phyloP scores from a whole-genome alignment of 352 stramenopile species.

The Phytopythium oedochilum region DNA sequence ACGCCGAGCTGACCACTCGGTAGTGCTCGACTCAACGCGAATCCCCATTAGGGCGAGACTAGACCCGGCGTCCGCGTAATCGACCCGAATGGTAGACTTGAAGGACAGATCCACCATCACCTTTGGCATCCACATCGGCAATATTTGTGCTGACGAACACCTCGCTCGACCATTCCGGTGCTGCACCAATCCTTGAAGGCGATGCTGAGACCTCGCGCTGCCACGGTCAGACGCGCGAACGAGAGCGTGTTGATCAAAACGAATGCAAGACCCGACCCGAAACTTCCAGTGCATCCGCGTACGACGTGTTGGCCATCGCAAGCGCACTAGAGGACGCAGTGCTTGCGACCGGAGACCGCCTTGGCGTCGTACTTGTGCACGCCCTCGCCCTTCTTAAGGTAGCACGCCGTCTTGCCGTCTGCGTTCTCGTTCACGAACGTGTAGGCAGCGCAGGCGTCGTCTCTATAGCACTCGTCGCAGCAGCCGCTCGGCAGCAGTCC shows the following conservation, averaged over 20 bases:
- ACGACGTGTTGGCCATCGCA: too few species aligned
- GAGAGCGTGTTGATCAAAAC: too few species aligned
- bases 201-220: too few species aligned
- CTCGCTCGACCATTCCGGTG: not conserved
- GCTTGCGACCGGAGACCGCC: conserved; percentile 24
- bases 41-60: too few species aligned
- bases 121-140: not conserved
- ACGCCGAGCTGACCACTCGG: too few species aligned
- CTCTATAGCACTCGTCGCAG: conserved; percentile 39
- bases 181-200: too few species aligned
- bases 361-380: conserved; percentile 16
- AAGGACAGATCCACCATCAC: too few species aligned
- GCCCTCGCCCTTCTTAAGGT: conserved; percentile 35
- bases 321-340: not conserved
- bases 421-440: conserved; percentile 59
- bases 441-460: conserved; percentile 33
- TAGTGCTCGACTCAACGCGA: too few species aligned
- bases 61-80: not conserved
- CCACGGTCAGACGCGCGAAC: too few species aligned
- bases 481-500: conserved; percentile 33
- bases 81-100: not conserved
- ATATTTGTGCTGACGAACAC: not conserved
- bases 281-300: not conserved
- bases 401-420: conserved; percentile 48
- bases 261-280: not conserved